Base-by-base conservation (phyloP, 2,329 filamentous ascomycete species). In the Hysterium pulicare region DNA sequence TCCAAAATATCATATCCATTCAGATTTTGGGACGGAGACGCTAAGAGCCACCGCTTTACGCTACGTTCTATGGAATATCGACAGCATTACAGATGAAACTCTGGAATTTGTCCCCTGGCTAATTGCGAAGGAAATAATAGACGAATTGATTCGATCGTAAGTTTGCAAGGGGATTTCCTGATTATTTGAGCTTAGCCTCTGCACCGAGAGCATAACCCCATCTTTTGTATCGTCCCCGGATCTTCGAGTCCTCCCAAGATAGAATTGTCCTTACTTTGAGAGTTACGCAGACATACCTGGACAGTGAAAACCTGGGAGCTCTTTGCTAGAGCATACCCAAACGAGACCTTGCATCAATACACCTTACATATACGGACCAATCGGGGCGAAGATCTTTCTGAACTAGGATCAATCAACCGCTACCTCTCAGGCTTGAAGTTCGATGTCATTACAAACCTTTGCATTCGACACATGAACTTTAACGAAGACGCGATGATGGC, bases 301-400 rank as follows among this genome's bases (percentile, higher is more conserved):
- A 39, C n/a, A n/a, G 15, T 39, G 19, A 31, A 39, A 23, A 31
- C 24, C 10, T 39, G 37, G 37, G 26, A 30, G 26, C 13, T 16
- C 5, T 39, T 39, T 21, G 26, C 19, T 20, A 10, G 16, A 17
- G 37, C 37, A 17, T 31, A 39, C 20, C 26, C 37, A 5, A 26
- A 31, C 16, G 23, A 30, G 16, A 13, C 16, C 4, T 15, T n/a
- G 13, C 13, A 19, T 16, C 3, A 26, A 13, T 24, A 20, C 13
- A 23, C 9, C 11, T 13, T 39, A 23, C 16, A 16, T 19, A 20
- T 39, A 16, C 24, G 24, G 15, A n/a, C n/a, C 5, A 17, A 13
- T 8, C 19, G 13, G 21, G 24, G 37, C 22, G 16, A 17, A 13
- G 13, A 30, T 17, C 6, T 39, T 9, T 31, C n/a, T 17, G 37